phyloP scores from a whole-genome alignment of 495 filamentous ascomycete genomes.

The Aspergillus taichungensis region DNA sequence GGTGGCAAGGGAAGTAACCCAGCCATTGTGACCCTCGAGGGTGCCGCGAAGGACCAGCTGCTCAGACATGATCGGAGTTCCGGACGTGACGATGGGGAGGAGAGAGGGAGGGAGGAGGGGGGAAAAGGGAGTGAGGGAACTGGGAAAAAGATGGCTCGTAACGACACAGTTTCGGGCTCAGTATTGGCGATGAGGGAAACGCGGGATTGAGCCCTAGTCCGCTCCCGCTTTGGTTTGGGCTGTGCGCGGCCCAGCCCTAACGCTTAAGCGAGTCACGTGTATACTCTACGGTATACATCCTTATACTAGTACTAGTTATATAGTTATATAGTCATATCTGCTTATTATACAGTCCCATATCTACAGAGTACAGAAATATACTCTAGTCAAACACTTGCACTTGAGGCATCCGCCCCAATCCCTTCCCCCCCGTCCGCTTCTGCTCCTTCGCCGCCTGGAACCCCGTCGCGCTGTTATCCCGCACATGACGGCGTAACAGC shows the following conservation, averaged over 20 bases:
- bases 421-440: constrained; percentile 33
- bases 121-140: constrained; percentile 35
- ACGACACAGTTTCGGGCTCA: constrained; percentile 1
- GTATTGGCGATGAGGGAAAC: constrained; percentile 24
- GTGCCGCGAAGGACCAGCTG: constrained; percentile 94
- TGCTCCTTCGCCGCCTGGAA: constrained; percentile 42
- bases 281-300: too few species aligned
- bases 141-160: too few species aligned
- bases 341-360: background rate
- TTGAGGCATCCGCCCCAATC: constrained; percentile 44
- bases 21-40: constrained; percentile 89
- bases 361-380: background rate
- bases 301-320: too few species aligned
- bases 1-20: constrained; percentile 75
- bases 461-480: constrained; percentile 44
- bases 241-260: constrained; percentile 24
- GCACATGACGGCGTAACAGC: constrained; percentile 74
- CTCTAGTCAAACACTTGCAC: constrained; percentile 39
- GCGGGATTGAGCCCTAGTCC: constrained; percentile 31
- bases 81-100: constrained; percentile 35
- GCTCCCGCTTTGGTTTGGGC: too few species aligned
- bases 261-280: constrained; percentile 10
- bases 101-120: constrained; percentile 29
- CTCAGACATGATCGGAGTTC: constrained; percentile 68
- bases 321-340: background rate